Conservation (phyloP, 2,329 filamentous ascomycete genomes). For the Metarhizium album region DNA sequence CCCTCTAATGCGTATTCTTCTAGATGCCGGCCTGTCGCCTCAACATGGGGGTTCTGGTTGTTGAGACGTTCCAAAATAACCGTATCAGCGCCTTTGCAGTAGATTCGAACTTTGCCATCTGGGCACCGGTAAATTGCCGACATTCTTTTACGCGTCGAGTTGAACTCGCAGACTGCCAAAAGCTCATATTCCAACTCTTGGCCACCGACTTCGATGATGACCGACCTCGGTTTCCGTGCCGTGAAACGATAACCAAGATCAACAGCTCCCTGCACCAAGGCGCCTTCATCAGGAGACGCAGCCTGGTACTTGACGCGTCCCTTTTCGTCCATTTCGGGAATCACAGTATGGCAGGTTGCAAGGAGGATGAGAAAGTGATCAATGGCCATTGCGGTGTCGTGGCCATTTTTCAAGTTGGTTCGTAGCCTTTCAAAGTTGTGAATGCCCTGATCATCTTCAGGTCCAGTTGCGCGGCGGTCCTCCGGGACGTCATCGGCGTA, state of each 20-base stretch:
- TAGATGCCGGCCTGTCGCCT: conserved; percentile 85
- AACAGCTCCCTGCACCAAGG: conserved; percentile 86
- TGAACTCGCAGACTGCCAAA: conserved; percentile 96
- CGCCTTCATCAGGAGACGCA: conserved; percentile 92
- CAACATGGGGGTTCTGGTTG: conserved; percentile 74
- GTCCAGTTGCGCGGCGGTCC: conserved; percentile 69
- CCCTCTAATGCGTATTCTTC: conserved; percentile 98
- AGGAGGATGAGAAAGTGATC: conserved; percentile 82
- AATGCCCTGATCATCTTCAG: conserved; percentile 73
- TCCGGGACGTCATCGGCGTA: conserved; percentile 90
- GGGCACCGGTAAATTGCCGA: conserved; percentile 94
- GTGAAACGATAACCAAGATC: conserved; percentile 80
- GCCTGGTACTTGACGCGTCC: conserved; percentile 94
- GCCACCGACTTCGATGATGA: conserved; percentile 70
- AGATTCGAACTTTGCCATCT: conserved; percentile 86
- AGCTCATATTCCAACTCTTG: conserved; percentile 75
- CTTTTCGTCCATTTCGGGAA: conserved; percentile 76
- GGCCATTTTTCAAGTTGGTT: conserved; percentile 52
- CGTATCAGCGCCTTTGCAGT: conserved; percentile 94
- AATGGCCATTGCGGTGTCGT: conserved; percentile 40
- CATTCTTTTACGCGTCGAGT: conserved; percentile 89
- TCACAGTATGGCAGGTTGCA: conserved; percentile 91
- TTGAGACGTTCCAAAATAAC: conserved; percentile 89
- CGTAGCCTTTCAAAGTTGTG: conserved; percentile 72
- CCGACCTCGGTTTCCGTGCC: conserved; percentile 78